Conservation (phyloP, 2,329 filamentous ascomycete species). For the Diaporthe vaccinii region DNA sequence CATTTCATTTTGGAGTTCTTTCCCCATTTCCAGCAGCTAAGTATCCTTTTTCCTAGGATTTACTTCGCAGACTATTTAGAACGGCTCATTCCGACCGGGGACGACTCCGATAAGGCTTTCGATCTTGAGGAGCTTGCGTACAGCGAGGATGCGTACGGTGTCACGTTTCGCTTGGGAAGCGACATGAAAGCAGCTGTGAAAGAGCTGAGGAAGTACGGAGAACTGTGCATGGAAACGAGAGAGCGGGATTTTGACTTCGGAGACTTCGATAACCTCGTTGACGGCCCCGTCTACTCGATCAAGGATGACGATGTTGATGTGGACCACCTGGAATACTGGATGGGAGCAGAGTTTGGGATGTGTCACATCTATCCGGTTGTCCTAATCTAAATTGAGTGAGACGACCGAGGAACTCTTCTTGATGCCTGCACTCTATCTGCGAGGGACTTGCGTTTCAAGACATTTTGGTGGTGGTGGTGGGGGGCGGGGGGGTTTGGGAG, state of each 20-base stretch:
- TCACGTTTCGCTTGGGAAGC: not conserved
- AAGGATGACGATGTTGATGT: not conserved
- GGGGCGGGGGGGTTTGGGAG: too few species aligned
- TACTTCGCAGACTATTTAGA: not conserved
- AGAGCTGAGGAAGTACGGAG: not conserved
- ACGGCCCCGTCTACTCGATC: not conserved
- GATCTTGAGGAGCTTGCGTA: not conserved
- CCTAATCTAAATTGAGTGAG: not conserved
- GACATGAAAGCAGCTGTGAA: not conserved
- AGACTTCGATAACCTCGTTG: fast-evolving
- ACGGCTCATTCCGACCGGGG: not conserved
- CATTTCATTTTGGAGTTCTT: not conserved
- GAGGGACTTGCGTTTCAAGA: too few species aligned
- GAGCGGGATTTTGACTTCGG: not conserved
- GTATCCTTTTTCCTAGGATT: not conserved
- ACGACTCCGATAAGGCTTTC: not conserved
- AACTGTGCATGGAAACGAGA: not conserved
- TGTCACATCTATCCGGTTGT: not conserved
- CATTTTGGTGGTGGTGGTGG: too few species aligned
- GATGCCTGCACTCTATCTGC: too few species aligned
- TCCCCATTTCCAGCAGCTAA: not conserved
- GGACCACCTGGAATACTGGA: not conserved
- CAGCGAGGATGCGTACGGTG: not conserved
- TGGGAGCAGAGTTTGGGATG: not conserved
- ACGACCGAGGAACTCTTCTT: too few species aligned